Evolutionary conservation across 768 basidiomycete species (phyloP).

Genomic region (Kondoa subrosea): DNA sequence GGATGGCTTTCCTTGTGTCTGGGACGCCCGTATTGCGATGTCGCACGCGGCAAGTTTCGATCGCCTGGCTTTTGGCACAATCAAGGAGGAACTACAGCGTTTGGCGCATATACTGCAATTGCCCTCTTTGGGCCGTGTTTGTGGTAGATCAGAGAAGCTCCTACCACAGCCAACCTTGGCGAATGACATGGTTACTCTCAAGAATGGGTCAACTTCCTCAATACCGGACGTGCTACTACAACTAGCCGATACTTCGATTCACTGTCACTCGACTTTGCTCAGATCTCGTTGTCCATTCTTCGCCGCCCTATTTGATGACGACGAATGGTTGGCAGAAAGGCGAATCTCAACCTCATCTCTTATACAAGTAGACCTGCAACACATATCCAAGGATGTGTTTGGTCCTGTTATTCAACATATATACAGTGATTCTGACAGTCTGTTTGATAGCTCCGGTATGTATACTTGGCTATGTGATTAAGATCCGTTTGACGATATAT

Average conservation of each 20-base stretch:
- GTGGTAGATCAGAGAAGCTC: conserved; percentile 49
- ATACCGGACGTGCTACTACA: conserved; percentile 50
- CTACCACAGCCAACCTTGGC: conserved; percentile 40
- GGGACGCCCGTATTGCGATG: conserved; percentile 55
- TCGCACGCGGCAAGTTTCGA: conserved; percentile 36
- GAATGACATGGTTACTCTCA: conserved; percentile 35
- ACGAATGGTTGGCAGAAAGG: conserved; percentile 58
- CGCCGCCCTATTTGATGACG: conserved; percentile 59
- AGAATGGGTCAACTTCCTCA: not conserved
- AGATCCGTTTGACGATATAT: conserved; percentile 7
- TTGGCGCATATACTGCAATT: conserved; percentile 49
- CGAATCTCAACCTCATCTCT: conserved; percentile 40
- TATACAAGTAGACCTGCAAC: conserved; percentile 46
- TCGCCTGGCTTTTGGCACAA: conserved; percentile 33
- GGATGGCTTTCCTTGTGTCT: conserved; percentile 62
- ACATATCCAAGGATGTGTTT: conserved; percentile 59
- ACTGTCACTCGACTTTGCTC: conserved; percentile 56
- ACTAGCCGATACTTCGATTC: conserved; percentile 49
- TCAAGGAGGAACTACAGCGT: conserved; percentile 48
- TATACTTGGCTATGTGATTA: conserved; percentile 6
- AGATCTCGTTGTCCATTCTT: conserved; percentile 72
- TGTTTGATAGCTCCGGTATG: conserved; percentile 58
- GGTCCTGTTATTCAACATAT: conserved; percentile 56
- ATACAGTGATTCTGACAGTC: conserved; percentile 51
- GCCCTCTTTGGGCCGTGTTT: conserved; percentile 39